Conservation (phyloP, 148 eudicot genomes). For the Beta vulgaris region DNA sequence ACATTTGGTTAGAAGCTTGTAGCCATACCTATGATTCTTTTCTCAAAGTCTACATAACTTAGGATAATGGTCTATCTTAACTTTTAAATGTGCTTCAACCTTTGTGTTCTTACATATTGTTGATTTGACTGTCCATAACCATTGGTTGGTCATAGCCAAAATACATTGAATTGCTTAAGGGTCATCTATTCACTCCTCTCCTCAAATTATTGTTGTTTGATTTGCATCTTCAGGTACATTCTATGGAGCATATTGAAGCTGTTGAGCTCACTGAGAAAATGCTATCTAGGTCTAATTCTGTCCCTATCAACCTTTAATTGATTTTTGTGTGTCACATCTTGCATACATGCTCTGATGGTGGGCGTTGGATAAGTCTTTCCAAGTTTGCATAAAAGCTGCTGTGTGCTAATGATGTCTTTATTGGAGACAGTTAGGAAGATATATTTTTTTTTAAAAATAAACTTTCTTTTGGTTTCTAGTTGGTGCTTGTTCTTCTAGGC, state of each 20-base stretch:
- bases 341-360: not conserved
- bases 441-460: too few relatives aligned
- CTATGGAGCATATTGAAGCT: slow-evolving; percentile 73
- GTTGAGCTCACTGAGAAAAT: slow-evolving; percentile 68
- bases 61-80: not conserved
- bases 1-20: not conserved
- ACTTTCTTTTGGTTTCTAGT: not conserved
- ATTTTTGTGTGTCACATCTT: not conserved
- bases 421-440: not conserved
- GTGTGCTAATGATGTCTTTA: too few relatives aligned
- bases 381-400: not conserved
- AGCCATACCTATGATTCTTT: not conserved
- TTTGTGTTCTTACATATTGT: slow-evolving; percentile 10
- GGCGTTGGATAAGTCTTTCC: not conserved
- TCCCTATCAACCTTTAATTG: not conserved
- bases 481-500: not conserved
- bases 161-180: not conserved
- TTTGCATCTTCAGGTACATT: slow-evolving; percentile 66
- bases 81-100: not conserved
- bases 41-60: not conserved
- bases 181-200: not conserved
- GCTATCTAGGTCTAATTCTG: slow-evolving; percentile 62
- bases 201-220: slow-evolving; percentile 1
- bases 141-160: not conserved
- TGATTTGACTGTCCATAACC: not conserved